Conservation (phyloP, 768 basidiomycete species). For the Chalciporus chontae region DNA sequence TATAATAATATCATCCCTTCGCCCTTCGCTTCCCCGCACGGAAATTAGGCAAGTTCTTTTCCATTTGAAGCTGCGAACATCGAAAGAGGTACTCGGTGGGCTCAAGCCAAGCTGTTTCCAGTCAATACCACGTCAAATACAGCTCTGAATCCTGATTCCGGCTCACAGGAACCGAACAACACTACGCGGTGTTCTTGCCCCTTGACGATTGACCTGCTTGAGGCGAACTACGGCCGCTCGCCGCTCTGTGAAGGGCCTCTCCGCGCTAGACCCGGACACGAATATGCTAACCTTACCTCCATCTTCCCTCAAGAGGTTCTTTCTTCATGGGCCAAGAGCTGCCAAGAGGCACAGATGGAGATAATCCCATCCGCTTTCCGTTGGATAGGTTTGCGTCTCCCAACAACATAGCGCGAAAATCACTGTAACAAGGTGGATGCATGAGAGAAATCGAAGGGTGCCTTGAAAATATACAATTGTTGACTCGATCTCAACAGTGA, state of each 20-base stretch:
- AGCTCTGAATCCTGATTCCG: not conserved
- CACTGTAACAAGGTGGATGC: not conserved
- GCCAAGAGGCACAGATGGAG: not conserved
- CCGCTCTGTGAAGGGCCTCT: not conserved
- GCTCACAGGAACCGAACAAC: not conserved
- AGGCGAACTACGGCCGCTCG: not conserved
- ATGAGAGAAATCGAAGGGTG: not conserved
- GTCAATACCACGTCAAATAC: not conserved
- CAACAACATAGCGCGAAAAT: not conserved
- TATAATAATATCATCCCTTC: not conserved
- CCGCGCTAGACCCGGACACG: not conserved
- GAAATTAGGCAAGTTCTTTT: not conserved
- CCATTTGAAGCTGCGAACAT: not conserved
- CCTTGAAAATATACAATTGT: not conserved
- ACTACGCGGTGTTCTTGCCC: not conserved
- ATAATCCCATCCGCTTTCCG: not conserved
- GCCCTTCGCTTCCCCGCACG: not conserved
- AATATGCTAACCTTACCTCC: not conserved
- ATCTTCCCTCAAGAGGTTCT: not conserved
- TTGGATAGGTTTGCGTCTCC: not conserved
- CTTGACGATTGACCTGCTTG: not conserved
- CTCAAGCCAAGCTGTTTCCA: no score
- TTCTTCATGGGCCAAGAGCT: not conserved
- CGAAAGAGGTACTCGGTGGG: not conserved
- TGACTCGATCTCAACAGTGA: not conserved